Conservation (phyloP, 2,329 filamentous ascomycete species). For the Monilinia polystroma region DNA sequence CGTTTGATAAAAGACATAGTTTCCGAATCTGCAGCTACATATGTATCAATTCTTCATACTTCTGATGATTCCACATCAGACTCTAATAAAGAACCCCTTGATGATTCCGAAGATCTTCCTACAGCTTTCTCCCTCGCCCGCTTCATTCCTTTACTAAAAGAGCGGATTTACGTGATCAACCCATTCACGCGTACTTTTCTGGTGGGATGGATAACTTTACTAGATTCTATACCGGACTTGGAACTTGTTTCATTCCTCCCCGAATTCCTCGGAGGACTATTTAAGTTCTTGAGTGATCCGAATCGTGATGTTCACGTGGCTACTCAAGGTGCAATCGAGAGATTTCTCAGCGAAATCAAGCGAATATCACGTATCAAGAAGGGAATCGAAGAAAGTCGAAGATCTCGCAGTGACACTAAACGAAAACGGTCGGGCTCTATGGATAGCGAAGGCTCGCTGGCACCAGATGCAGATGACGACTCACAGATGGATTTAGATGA, state of each 20-base stretch:
- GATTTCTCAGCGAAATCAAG: constrained; percentile 90
- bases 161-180: constrained; percentile 90
- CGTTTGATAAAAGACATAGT: constrained; percentile 95
- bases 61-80: constrained; percentile 52
- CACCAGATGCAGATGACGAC: constrained; percentile 58
- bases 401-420: constrained; percentile 59
- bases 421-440: constrained; percentile 68
- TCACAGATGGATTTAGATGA: constrained; percentile 58
- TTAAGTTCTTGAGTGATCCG: constrained; percentile 88
- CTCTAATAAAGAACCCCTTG: constrained; percentile 48
- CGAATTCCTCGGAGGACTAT: constrained; percentile 82
- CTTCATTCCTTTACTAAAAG: constrained; percentile 91
- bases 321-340: constrained; percentile 83
- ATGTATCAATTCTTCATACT: constrained; percentile 81
- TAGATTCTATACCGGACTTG: constrained; percentile 95
- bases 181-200: constrained; percentile 94
- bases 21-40: constrained; percentile 89
- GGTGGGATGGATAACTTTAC: constrained; percentile 90
- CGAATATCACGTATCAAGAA: constrained; percentile 91
- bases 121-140: constrained; percentile 88
- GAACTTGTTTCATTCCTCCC: constrained; percentile 92
- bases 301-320: constrained; percentile 94
- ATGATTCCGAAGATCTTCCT: constrained; percentile 55
- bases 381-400: constrained; percentile 83
- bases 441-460: constrained; percentile 57